Base-by-base conservation (phyloP, 1,139 yeast genomes). In the Blastobotrys serpentis region DNA sequence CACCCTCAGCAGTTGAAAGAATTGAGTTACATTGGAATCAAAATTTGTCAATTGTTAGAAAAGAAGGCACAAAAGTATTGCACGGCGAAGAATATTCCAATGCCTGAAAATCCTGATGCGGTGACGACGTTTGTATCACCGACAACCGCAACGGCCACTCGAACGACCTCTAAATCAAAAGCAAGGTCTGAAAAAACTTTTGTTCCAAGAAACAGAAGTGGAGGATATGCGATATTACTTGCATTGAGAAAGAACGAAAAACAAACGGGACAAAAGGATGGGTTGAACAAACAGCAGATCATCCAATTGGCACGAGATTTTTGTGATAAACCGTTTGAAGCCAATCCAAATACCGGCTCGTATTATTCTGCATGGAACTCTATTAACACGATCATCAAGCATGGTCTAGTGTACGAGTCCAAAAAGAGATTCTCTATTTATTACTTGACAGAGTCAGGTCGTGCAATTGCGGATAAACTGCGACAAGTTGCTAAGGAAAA, bases 281-380 rank as follows among this genome's bases (percentile, higher is more conserved):
- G 72, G 1, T 63, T 86, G 61, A 74, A 81, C 3, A 84, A 80
- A 60, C 78, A 78, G 8, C 84, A 80, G 44, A 76, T 89, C 7
- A 69, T 77, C 4, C 63, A 75, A 18, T 62, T 66, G 22, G 95
- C 90, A 0, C 68, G 81, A 3, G 76, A 77, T 2, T 84, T 74
- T 60, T 80, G 89, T 52, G 85, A 84, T 52, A 64, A 76, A 8
- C 78, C 94, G 21, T 86, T 89, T 66, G 73, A 76, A 0, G 61
- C 80, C 0, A 84, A 84, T 56, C 81, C 86, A 1, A 70, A 81
- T 0, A 74, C 84, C 1, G 60, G 59, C 1, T 75, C 75, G 25
- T 80, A 75, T 59, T 80, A 86, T 64, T 79, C 92, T 4, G 90
- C 96, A 0, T 90, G 97, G 97, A 74, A 71, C 37, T 75, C 89